Evolutionary conservation across 108 stramenopile species (phyloP).

Genomic region (Cyclotella cryptica): DNA sequence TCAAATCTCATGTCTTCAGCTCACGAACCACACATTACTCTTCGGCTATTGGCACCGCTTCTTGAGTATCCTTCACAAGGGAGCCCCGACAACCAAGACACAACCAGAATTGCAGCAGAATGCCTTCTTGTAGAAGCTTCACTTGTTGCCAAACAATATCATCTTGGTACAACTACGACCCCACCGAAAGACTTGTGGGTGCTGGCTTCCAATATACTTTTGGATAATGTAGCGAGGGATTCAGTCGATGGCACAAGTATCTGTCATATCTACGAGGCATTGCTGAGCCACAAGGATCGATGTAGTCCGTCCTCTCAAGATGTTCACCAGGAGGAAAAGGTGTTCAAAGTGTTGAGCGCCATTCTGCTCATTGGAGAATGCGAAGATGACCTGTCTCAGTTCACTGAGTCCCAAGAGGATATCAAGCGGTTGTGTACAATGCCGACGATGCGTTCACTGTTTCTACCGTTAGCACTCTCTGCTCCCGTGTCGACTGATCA

Average conservation of each 20-base stretch:
- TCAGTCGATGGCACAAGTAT: conserved; percentile 18
- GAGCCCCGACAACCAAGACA: conserved; percentile 12
- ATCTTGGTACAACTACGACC: conserved; percentile 6
- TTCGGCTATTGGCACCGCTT: conserved; percentile 73
- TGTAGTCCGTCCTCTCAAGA: conserved; percentile 14
- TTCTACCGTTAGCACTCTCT: conserved; percentile 14
- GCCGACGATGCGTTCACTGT: conserved; percentile 24
- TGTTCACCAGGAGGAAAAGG: conserved; percentile 5
- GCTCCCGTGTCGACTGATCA: conserved; percentile 10
- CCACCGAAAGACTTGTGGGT: conserved; percentile 34
- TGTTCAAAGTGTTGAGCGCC: not conserved
- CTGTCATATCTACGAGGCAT: conserved; percentile 12
- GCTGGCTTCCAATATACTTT: conserved; percentile 42
- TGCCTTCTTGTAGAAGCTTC: conserved; percentile 72
- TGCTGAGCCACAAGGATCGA: conserved; percentile 2
- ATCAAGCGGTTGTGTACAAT: conserved; percentile 28
- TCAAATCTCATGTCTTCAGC: conserved; percentile 8
- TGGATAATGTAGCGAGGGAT: conserved; percentile 21
- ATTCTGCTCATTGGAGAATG: conserved; percentile 11
- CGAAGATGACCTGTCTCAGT: not conserved
- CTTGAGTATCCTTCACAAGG: conserved; percentile 54
- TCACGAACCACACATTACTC: conserved; percentile 61
- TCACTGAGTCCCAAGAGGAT: conserved; percentile 22
- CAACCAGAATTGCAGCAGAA: conserved; percentile 60
- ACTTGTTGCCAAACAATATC: conserved; percentile 16